Percentiles rank a stretch among this genome's conserved stretches.
Evolutionary conservation across 202 grass and related monocot genomes (phyloP).

Genomic region (Schoenoplectus tabernaemontani): DNA sequence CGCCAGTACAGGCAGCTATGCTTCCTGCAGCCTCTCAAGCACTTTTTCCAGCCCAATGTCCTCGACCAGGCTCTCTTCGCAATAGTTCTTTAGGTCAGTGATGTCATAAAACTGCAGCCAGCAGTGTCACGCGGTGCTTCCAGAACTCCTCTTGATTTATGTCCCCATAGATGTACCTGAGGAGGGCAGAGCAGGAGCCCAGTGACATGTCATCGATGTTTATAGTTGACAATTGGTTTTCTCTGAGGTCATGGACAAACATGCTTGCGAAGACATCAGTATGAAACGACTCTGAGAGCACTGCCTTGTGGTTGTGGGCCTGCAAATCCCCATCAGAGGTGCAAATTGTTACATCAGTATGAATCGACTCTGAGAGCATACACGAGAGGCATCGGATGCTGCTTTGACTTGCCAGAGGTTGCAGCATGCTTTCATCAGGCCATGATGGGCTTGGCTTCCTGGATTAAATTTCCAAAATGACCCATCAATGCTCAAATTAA

Average conservation of each 20-base stretch:
- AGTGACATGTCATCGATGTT: slow-evolving; percentile 66
- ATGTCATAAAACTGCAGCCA: slow-evolving; percentile 56
- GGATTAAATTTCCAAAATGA: no score
- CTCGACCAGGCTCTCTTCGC: slow-evolving; percentile 84
- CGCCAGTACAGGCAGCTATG: slow-evolving; percentile 85
- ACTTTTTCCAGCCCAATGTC: slow-evolving; percentile 67
- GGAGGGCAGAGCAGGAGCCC: slow-evolving; percentile 48
- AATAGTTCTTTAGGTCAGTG: slow-evolving; percentile 53
- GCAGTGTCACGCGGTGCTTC: slow-evolving; percentile 58
- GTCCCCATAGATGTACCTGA: slow-evolving; percentile 62
- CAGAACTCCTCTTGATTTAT: slow-evolving; percentile 65
- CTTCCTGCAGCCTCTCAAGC: slow-evolving; percentile 65
- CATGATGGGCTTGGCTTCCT: slow-evolving; percentile 39
- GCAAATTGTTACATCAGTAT: slow-evolving; percentile 64
- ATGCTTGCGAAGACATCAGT: slow-evolving; percentile 80
- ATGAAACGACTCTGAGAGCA: slow-evolving; percentile 53
- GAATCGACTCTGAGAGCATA: slow-evolving; percentile 67
- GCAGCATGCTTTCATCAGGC: slow-evolving; percentile 41
- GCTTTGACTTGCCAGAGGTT: slow-evolving; percentile 49
- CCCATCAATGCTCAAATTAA: no score
- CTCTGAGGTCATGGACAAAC: slow-evolving; percentile 79
- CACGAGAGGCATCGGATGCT: slow-evolving; percentile 51
- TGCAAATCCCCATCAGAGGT: slow-evolving; percentile 54
- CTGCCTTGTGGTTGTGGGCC: slow-evolving; percentile 68
- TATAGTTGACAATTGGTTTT: slow-evolving; percentile 48